A percentile compares a stretch with the other conserved stretches of the same genome.
Conservation (phyloP, 179 eudicot species). For the Drosera spatulata region DNA sequence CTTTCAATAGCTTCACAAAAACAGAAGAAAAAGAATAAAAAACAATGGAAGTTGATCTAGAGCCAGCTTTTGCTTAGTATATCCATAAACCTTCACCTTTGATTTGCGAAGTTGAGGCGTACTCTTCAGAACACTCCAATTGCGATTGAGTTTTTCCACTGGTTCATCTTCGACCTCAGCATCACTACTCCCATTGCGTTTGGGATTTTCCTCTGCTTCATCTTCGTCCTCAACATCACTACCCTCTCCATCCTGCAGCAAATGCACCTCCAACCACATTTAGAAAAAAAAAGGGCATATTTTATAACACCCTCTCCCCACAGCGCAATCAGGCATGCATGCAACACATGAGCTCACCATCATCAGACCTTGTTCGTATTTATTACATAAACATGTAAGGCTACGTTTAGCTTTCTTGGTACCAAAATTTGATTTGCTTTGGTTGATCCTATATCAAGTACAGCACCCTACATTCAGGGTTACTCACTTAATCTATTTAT, state of each 20-base stretch:
- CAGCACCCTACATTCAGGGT: too few species aligned
- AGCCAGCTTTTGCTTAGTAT: too few species aligned
- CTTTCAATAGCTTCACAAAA: too few species aligned
- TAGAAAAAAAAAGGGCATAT: background rate
- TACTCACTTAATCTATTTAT: too few species aligned
- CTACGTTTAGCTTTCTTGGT: too few species aligned
- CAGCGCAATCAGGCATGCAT: background rate
- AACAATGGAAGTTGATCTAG: too few species aligned
- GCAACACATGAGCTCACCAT: background rate
- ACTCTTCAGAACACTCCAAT: slow-evolving; percentile 86
- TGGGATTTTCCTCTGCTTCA: slow-evolving; percentile 57
- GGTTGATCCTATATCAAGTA: too few species aligned
- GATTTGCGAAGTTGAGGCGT: slow-evolving; percentile 69
- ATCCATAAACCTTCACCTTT: slow-evolving; percentile 37
- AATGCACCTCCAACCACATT: background rate
- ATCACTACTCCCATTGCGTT: slow-evolving; percentile 70
- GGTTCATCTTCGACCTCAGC: slow-evolving; percentile 41
- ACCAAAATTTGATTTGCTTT: too few species aligned
- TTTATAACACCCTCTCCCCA: background rate
- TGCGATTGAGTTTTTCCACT: slow-evolving; percentile 69
- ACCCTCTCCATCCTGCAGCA: slow-evolving; percentile 63
- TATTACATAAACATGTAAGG: too few species aligned
- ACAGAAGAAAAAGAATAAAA: too few species aligned
- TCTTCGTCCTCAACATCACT: slow-evolving; percentile 52
- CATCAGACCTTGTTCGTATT: too few species aligned